Conservation (phyloP, 306 rosid species). For the Cicer bijugum region DNA sequence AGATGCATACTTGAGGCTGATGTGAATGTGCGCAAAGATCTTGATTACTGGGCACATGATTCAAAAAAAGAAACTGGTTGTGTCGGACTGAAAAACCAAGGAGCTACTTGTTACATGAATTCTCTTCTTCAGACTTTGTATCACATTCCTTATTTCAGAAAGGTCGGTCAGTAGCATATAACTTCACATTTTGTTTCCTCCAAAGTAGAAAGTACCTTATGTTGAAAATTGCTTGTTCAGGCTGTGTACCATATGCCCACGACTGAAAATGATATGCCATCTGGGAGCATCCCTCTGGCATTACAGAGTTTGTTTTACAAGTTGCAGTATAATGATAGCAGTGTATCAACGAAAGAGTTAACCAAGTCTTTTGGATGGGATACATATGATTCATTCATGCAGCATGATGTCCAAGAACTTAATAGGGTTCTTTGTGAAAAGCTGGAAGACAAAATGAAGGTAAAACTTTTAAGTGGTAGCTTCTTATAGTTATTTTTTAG, state of each 20-base stretch:
- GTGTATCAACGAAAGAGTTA: conserved; percentile 91
- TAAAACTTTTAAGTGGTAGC: conserved; percentile 43
- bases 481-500: background rate
- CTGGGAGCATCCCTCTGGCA: conserved; percentile 94
- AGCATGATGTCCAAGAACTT: conserved; percentile 97
- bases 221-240: conserved; percentile 51
- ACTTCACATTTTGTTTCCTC: background rate
- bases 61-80: conserved; percentile 94
- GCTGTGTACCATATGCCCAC: conserved; percentile 98
- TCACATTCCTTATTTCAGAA: conserved; percentile 91
- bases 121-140: conserved; percentile 92
- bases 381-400: conserved; percentile 90
- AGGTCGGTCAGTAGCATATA: conserved; percentile 54
- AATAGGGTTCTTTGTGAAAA: conserved; percentile 94
- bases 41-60: conserved; percentile 87
- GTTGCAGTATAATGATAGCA: conserved; percentile 83
- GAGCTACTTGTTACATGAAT: conserved; percentile 99
- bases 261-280: conserved; percentile 93
- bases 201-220: conserved; percentile 40
- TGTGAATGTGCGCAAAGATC: conserved; percentile 77
- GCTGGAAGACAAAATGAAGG: conserved; percentile 98
- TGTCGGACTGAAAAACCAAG: conserved; percentile 95
- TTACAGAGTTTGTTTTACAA: conserved; percentile 93
- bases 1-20: conserved; percentile 84
- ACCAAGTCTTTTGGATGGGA: conserved; percentile 99